Base-by-base conservation (phyloP, 2,329 filamentous ascomycete genomes). In the Aspergillus awamori region DNA sequence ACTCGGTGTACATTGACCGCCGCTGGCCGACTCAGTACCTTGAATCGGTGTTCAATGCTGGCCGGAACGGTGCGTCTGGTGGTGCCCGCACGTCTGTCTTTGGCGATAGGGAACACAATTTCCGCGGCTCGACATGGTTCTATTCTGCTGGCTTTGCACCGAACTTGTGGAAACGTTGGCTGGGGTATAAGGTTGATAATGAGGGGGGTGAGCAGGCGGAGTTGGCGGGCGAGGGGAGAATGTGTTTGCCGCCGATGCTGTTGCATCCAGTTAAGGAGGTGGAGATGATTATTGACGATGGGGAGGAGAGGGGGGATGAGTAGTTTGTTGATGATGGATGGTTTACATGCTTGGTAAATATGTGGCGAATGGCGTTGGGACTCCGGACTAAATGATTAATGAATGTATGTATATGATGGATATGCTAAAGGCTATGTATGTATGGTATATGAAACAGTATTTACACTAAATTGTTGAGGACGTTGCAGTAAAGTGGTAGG, bases 161-260 rank as follows among this genome's bases (percentile, higher is more conserved):
- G 2, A 92, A 92, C 65, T 71, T 98, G 71, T 97, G 95, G 81
- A 84, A 87, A 53, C 84, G 92, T 63, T 98, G 94, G 94, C 79
- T 97, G 38, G 93, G 93, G 1, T 87, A 94, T 70, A 87, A 86
- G 65, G 89, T 94, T 38, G 87, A 92, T 72, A 90, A 91, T 66
- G 89, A 91, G 59, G 89, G 90, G 10, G 92, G 91, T 24, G 90
- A 93, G 69, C 84, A 90, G 76, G 88, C 90, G 67, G 92, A 95
- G 77, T 76, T 85, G 63, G 84, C 83, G 3, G 88, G 89, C 15
- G 90, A 93, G 76, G 92, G 92, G 10, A 85, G 93, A 62, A 96
- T 97, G 92, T 97, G 93, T 78, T 79, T 97, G 43, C 92, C 93
- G 7, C 91, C 90, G 0, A 94, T 97, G 89, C 78, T 97, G 63